Base-by-base conservation (phyloP, 805 yeast genomes). In the Hanseniaspora lindneri region DNA sequence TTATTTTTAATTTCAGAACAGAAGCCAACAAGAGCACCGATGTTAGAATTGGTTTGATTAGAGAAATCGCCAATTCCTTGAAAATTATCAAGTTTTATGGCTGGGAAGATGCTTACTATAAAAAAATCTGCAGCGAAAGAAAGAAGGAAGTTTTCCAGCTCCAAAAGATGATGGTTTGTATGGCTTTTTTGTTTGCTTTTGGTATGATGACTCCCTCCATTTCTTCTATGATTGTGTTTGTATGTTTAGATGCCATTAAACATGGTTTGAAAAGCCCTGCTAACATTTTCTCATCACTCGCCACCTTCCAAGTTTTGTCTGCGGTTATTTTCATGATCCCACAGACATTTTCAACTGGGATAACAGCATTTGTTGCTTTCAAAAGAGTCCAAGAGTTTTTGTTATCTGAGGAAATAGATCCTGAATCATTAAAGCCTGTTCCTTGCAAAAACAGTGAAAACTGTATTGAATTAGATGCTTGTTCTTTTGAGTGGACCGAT, bases 41-140 rank as follows among this genome's bases (percentile, higher is more conserved):
- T 60, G 57, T 65, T 27, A 71, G 94, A 55, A 77, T 81, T 13
- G 64, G 68, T 41, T 64, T 66, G 53, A 70, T 77, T 52, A 74
- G 79, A 54, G 84, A 79, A 57, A 71, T 77, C 11, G 63, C 79
- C 51, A 70, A 69, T 53, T 71, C 75, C 55, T 71, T 79, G 64
- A 77, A 75, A 55, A 71, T 80, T 59, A 80, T 84, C 62, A 84
- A 84, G 65, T 80, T 72, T 60, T 85, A 84, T 59, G 78, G 88
- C 2, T 84, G 94, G 94, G 95, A 85, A 64, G 69, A 69, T 16
- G 83, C 94, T 1, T 85, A 82, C 60, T 66, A 68, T 40, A 62
- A 68, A 8, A 61, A 71, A 36, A 70, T 85, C 33, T 57, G 73
- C 3, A 66, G 66, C 3, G 65, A 74, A 19, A 71, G 95, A 55